Evolutionary conservation across 345 rosid genomes (phyloP).

Genomic region (Lepidium didymum): DNA sequence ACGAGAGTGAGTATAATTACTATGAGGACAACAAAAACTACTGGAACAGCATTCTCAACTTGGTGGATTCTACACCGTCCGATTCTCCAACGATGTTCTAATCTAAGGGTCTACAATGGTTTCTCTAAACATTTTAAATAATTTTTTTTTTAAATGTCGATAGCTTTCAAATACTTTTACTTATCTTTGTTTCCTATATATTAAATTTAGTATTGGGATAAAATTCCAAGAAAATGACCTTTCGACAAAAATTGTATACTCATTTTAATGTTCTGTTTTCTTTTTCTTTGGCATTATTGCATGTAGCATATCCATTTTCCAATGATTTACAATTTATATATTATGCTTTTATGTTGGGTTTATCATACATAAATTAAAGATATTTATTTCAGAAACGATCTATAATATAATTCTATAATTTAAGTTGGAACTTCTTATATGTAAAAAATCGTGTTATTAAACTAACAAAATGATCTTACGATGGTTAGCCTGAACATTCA

Average conservation of each 20-base stretch:
- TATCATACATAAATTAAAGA: neutral
- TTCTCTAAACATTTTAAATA: neutral
- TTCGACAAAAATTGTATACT: neutral
- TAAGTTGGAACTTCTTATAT: neutral
- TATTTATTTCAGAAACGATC: neutral
- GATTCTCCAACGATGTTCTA: slow-evolving; percentile 56
- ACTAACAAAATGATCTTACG: no score
- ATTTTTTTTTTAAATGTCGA: neutral
- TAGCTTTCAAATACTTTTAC: slow-evolving; percentile 14
- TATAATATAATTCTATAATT: no score
- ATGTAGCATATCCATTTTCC: neutral
- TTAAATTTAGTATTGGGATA: neutral
- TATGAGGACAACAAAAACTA: slow-evolving; percentile 87
- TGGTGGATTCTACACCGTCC: slow-evolving; percentile 84
- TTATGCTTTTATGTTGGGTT: neutral
- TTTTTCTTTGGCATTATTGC: neutral
- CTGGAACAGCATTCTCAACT: slow-evolving; percentile 89
- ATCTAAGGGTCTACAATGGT: slow-evolving; percentile 15
- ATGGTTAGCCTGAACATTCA: no score
- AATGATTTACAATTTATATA: neutral
- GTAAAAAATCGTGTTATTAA: no score
- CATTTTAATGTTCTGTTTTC: neutral
- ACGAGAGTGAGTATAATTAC: slow-evolving; percentile 38
- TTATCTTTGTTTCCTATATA: neutral
- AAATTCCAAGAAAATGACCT: neutral